Percentiles rank a stretch among this genome's conserved stretches.
Evolutionary conservation across 1,284 basidiomycete genomes (phyloP).

Genomic region (Microstroma glucosiphilum): DNA sequence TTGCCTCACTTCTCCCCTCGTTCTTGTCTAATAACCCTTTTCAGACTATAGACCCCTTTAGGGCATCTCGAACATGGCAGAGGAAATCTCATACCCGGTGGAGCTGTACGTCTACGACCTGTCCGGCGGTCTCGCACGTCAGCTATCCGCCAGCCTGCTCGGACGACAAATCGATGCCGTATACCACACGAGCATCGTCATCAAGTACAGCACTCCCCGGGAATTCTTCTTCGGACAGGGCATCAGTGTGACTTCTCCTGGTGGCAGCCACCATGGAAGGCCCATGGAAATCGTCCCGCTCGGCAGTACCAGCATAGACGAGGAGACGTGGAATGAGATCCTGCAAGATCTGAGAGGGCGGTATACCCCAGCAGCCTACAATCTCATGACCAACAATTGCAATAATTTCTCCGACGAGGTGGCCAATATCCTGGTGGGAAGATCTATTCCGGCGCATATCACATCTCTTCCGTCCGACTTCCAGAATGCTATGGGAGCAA

Average conservation of each 20-base stretch:
- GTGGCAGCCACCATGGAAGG: constrained; percentile 58
- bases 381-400: constrained; percentile 63
- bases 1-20: too few relatives aligned
- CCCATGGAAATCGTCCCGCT: constrained; percentile 71
- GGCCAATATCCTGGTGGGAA: constrained; percentile 43
- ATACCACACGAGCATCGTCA: constrained; percentile 76
- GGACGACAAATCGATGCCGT: constrained; percentile 48
- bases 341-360: constrained; percentile 65
- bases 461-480: constrained; percentile 3
- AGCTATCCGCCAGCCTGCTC: constrained; percentile 68
- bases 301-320: constrained; percentile 74
- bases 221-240: constrained; percentile 79
- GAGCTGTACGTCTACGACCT: constrained; percentile 84
- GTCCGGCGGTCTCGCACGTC: constrained; percentile 71
- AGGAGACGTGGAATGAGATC: constrained; percentile 76
- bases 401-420: constrained; percentile 69
- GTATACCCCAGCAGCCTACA: constrained; percentile 71
- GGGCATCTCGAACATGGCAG: too few relatives aligned
- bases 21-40: too few relatives aligned
- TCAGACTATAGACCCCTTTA: too few relatives aligned
- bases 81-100: background rate
- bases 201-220: constrained; percentile 59
- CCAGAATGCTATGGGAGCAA: background rate
- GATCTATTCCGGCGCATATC: constrained; percentile 44
- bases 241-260: constrained; percentile 59